Base-by-base conservation (phyloP, 371 early-diverging fungal genomes). In the Circinella umbellata region DNA sequence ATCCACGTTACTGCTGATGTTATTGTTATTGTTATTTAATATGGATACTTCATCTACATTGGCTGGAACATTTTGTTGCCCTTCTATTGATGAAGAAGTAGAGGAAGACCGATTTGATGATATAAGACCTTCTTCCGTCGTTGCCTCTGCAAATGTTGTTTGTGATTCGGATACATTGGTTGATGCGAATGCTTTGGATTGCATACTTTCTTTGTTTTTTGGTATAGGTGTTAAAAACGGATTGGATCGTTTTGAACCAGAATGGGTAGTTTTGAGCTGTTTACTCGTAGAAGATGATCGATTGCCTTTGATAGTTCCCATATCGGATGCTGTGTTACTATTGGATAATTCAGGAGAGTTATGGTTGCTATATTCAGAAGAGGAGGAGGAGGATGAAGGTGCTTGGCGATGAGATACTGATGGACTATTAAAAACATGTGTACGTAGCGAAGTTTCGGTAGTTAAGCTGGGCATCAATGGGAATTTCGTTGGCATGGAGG, bases 31-130 rank as follows among this genome's bases (percentile, higher is more conserved):
- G 60, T 81, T 78, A 37, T 74, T 72, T 46, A 84, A 68, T 82
- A 84, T 82, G 38, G 79, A 80, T 4, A 84, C 79, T 55, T 84
- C 85, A 67, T 84, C 85, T n/a, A 84, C 85, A 64, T 84, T 84
- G 0, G 64, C 80, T 15, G 79, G 79, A 1, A 78, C 76, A 18
- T 73, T 68, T 20, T 73, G 54, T 49, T 76, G 74, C 4, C 55
- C 61, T n/a, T 64, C 74, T n/a, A 66, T 48, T 48, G 76, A 60
- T 34, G 73, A 65, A 38, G 73, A 65, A 38, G 71, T 47, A 46
- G 68, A 64, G 14, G 53, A 46, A 6, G 74, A 46, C n/a, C 49
- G 57, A 4, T 34, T 34, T 8, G 57, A 57, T 34, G 57, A n/a
- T 14, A 57, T 57, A 6, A 27, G 57, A 1, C 27, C 57, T 27